Evolutionary conservation across 2,329 filamentous ascomycete species (phyloP), one percentile per base, ranked within the genome.

Genomic region (Penicillium sp.): DNA sequence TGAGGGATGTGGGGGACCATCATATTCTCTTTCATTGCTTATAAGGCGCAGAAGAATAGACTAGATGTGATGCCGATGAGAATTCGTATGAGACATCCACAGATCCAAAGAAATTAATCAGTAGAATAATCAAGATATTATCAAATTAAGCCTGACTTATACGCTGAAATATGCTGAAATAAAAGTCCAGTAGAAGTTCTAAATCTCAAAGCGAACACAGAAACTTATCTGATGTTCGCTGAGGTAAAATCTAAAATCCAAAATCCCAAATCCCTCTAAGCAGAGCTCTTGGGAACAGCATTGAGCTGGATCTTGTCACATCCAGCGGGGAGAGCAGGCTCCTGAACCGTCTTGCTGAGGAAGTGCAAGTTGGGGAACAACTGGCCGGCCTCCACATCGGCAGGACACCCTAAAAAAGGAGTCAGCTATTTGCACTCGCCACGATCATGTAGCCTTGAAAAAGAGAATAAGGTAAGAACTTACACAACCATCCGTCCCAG

Each of bases 401-500:
- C 34, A 43, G 49, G 54, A 36, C 54, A 57, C 54, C 49, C 54
- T 57, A 9, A 19, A 36, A 16, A 23, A 25, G 16, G 33, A 21
- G 47, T 49, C 39, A 49, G 50, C 25, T 15, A 7, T 27, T 10
- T 29, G 8, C 25, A 34, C 15, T 34, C 13, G 3, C 6, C 3
- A 34, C 5, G 5, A 29, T 19, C 10, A n/a, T 11, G 7, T 11
- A 33, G 3, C 8, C 27, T 15, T n/a, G 7, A 16, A 56, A 52
- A 21, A 8, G 21, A 31, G 15, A 2, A 38, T 19, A 10, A 11
- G 29, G 23, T 48, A 1, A 69, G 59, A 74, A 82, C 57, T 65
- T 82, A 70, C 29, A 60, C 60, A 54, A 34, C 61, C 60, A 63
- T 23, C 60, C 56, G 16, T 60, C 60, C 59, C 59, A 63, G 19